Conservation (phyloP, 495 filamentous ascomycete genomes). For the Penicillium psychrofluorescens region DNA sequence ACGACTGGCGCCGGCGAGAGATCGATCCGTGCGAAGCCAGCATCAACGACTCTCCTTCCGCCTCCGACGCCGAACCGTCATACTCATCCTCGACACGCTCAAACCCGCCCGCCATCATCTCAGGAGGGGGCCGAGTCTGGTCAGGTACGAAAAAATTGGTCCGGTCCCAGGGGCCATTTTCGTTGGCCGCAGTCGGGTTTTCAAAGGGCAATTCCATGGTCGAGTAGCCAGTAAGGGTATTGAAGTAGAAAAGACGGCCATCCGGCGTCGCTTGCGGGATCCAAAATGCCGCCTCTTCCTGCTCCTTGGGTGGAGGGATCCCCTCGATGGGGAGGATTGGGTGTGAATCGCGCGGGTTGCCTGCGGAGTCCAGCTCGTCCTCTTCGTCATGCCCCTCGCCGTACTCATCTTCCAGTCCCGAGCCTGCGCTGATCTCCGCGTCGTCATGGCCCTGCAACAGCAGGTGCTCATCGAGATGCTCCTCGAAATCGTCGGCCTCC, state of each 20-base stretch:
- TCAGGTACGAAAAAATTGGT: conserved; percentile 84
- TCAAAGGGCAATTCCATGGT: conserved; percentile 92
- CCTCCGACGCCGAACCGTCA: conserved; percentile 81
- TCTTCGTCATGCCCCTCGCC: conserved; percentile 62
- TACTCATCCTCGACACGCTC: conserved; percentile 78
- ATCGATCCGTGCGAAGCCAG: conserved; percentile 50
- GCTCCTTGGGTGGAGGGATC: conserved; percentile 49
- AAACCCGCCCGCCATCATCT: conserved; percentile 82
- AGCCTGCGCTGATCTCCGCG: conserved; percentile 51
- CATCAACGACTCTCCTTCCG: conserved; percentile 62
- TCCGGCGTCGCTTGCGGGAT: conserved; percentile 95
- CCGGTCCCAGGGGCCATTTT: conserved; percentile 79
- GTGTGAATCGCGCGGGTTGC: conserved; percentile 46
- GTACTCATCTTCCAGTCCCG: conserved; percentile 53
- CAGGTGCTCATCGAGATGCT: conserved; percentile 8
- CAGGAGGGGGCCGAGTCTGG: conserved; percentile 84
- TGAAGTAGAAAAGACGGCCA: conserved; percentile 94
- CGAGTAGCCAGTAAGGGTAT: conserved; percentile 87
- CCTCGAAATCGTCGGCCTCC: conserved; percentile 56
- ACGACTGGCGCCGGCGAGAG: conserved; percentile 55
- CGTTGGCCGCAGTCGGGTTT: conserved; percentile 71
- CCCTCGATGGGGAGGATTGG: conserved; percentile 63
- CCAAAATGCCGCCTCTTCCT: conserved; percentile 93
- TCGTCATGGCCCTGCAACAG: conserved; percentile 33
- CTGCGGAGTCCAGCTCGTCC: conserved; percentile 58